Percentiles rank a stretch among this genome's conserved stretches.
These are phyloP conservation scores for Sarocladium brachiariae DNA, from an alignment of 2,329 filamentous ascomycete species.

Conservation along the genomic window DNA sequence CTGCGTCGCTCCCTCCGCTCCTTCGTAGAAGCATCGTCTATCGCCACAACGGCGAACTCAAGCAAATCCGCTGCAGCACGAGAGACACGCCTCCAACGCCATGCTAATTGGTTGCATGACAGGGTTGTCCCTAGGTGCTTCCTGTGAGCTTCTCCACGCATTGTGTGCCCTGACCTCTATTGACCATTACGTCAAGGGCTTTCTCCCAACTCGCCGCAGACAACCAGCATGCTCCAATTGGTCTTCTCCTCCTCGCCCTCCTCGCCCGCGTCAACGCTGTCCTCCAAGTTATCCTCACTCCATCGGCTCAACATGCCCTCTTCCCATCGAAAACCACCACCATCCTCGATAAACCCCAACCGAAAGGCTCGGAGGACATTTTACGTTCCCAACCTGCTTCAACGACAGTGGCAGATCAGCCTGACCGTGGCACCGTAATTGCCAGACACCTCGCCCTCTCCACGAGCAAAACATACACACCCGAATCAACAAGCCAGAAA, in stretches of 20 bases:
- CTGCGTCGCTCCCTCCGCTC: constrained; percentile 60
- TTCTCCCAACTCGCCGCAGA: constrained; percentile 68
- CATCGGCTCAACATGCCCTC: neutral
- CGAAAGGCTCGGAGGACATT: no score
- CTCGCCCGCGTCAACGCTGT: constrained; percentile 51
- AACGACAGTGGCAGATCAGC: constrained; percentile 19
- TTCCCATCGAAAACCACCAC: neutral
- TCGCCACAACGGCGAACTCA: constrained; percentile 13
- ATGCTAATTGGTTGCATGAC: constrained; percentile 23
- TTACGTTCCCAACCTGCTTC: no score
- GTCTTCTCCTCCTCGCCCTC: constrained; percentile 59
- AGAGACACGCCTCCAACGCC: constrained; percentile 11
- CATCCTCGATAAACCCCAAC: no score
- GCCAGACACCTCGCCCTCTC: neutral
- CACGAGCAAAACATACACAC: neutral
- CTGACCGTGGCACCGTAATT: constrained; percentile 23
- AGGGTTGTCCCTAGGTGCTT: constrained; percentile 28
- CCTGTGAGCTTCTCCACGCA: constrained; percentile 27
- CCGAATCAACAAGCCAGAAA: no score
- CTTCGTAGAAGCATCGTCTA: constrained; percentile 30
- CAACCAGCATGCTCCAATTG: constrained; percentile 64
- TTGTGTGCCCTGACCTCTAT: no score
- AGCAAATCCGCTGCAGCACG: constrained; percentile 6
- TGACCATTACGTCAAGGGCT: constrained; percentile 30
- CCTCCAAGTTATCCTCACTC: constrained; percentile 29